Evolutionary conservation across 768 basidiomycete genomes (phyloP).

Genomic region (Psilocybe tampanensis): DNA sequence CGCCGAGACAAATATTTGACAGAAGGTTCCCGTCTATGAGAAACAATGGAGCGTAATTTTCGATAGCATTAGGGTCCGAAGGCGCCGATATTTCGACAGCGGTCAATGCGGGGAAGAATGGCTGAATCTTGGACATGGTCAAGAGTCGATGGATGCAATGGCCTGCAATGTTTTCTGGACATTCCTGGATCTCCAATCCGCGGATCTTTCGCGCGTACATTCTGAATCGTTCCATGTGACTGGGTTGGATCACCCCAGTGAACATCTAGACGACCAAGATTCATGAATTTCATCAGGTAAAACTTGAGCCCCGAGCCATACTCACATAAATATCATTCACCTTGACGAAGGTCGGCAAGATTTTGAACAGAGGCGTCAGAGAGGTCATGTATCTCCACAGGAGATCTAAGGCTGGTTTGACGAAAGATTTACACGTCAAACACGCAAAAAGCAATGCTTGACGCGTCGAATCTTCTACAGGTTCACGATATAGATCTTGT

Average conservation of each 20-base stretch:
- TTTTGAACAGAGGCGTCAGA: conserved; percentile 10
- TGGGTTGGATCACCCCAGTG: background rate
- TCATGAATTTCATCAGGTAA: background rate
- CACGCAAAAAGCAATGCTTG: conserved; percentile 1
- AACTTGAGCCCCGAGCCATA: background rate
- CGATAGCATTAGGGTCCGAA: no score
- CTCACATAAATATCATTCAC: conserved; percentile 10
- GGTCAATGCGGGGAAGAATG: conserved; percentile 9
- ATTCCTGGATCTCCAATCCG: conserved; percentile 3
- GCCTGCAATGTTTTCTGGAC: conserved; percentile 2
- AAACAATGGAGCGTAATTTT: background rate
- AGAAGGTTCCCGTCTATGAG: background rate
- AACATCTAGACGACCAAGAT: background rate
- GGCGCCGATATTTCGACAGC: background rate
- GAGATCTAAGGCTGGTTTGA: conserved; percentile 4
- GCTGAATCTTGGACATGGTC: background rate
- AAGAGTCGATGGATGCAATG: conserved; percentile 5
- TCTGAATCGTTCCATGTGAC: conserved; percentile 3
- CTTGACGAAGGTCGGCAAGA: conserved; percentile 9
- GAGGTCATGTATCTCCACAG: conserved; percentile 13
- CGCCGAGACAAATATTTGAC: conserved; percentile 1
- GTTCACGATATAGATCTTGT: background rate
- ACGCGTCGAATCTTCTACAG: conserved; percentile 1
- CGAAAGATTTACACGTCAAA: conserved; percentile 11
- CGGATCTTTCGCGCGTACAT: conserved; percentile 4